Evolutionary conservation across 2,329 filamentous ascomycete species (phyloP).

Genomic region (Cercospora sp.): DNA sequence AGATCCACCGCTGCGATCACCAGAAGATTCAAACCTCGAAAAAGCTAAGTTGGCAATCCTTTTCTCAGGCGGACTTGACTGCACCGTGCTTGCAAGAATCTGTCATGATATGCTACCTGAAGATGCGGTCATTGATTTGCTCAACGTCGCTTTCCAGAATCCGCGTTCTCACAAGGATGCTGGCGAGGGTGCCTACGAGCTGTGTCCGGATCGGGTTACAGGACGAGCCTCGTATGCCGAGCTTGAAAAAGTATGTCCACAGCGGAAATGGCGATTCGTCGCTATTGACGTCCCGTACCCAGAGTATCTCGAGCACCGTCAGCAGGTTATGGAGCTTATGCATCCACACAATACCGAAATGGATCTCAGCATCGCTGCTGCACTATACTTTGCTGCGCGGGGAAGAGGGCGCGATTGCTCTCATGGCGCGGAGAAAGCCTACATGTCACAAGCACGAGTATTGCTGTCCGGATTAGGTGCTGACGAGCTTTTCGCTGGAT

Average conservation of each 20-base stretch:
- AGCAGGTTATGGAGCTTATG: conserved; percentile 73
- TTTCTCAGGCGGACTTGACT: conserved; percentile 94
- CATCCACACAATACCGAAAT: conserved; percentile 96
- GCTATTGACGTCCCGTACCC: conserved; percentile 79
- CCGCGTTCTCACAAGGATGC: conserved; percentile 60
- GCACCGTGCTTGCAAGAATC: conserved; percentile 80
- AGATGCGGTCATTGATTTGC: conserved; percentile 73
- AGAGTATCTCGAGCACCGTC: conserved; percentile 69
- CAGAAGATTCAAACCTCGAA: conserved; percentile 5
- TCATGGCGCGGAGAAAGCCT: conserved; percentile 39
- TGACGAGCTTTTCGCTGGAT: conserved; percentile 94
- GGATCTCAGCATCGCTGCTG: conserved; percentile 91
- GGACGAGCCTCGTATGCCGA: conserved; percentile 79
- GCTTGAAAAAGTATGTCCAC: conserved; percentile 66
- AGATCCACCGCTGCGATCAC: conserved; percentile 29
- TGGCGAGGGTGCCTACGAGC: conserved; percentile 62
- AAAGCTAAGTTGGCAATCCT: conserved; percentile 69
- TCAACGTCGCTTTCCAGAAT: conserved; percentile 98
- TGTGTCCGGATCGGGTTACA: conserved; percentile 86
- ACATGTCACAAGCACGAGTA: conserved; percentile 73
- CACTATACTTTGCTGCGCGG: conserved; percentile 90
- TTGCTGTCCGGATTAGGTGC: conserved; percentile 90
- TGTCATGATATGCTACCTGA: conserved; percentile 72
- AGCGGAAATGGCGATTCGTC: conserved; percentile 78
- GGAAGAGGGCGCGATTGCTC: conserved; percentile 53